Percentiles rank a stretch among this genome's conserved stretches.
These are phyloP conservation scores for Centaurea solstitialis DNA, from an alignment of 129 eudicot species.

Conservation along the genomic window DNA sequence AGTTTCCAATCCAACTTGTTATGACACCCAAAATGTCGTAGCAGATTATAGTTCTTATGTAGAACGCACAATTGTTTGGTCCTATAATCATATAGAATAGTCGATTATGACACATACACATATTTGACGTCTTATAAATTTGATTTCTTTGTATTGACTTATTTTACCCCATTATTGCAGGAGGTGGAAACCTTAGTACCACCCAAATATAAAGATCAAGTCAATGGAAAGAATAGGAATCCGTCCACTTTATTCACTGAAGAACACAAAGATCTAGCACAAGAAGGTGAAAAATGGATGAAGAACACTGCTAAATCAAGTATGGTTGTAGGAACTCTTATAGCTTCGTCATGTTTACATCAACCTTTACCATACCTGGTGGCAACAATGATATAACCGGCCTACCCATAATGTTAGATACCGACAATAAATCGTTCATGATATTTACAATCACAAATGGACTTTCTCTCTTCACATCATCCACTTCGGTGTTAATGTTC, in stretches of 20 bases:
- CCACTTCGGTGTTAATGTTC: conserved; percentile 52
- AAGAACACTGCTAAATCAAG: conserved; percentile 60
- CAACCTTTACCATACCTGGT: conserved; percentile 61
- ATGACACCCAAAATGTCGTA: too few species aligned
- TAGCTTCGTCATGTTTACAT: conserved; percentile 66
- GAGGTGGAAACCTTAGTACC: conserved; percentile 52
- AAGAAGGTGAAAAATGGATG: conserved; percentile 62
- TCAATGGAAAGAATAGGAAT: conserved; percentile 39
- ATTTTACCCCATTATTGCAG: conserved; percentile 17
- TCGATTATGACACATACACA: not conserved
- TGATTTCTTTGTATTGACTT: not conserved
- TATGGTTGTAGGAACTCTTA: conserved; percentile 58
- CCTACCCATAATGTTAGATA: conserved; percentile 36
- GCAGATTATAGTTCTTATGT: too few species aligned
- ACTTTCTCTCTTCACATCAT: conserved; percentile 44
- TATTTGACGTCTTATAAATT: not conserved
- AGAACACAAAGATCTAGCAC: conserved; percentile 45
- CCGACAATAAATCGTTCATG: conserved; percentile 20
- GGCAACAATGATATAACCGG: conserved; percentile 39
- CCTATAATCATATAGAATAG: not conserved
- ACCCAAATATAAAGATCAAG: conserved; percentile 48
- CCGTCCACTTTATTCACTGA: conserved; percentile 40
- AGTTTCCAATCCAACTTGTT: too few species aligned
- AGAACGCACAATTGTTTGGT: not conserved
- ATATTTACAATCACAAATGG: conserved; percentile 46